phyloP scores from a whole-genome alignment of 2,329 filamentous ascomycete species.

The Fusarium abutilonis region DNA sequence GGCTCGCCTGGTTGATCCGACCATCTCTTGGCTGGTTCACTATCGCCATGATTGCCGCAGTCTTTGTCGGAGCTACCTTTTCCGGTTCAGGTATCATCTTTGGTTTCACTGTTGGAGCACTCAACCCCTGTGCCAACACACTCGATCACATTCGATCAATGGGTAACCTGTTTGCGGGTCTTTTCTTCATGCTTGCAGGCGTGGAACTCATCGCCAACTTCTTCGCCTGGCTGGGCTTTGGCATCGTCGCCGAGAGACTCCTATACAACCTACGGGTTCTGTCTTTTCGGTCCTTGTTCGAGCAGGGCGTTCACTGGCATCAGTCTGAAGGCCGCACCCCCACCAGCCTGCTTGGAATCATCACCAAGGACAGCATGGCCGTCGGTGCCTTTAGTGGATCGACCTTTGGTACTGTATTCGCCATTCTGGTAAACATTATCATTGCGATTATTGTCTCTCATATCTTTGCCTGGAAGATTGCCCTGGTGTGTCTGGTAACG shows the following conservation, averaged over 20 bases:
- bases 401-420: conserved; percentile 73
- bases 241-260: conserved; percentile 66
- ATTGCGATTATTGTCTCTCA: conserved; percentile 74
- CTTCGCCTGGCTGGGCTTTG: conserved; percentile 62
- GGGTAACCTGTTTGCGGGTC: conserved; percentile 60
- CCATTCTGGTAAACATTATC: conserved; percentile 72
- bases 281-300: conserved; percentile 70
- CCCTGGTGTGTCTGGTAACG: conserved; percentile 73
- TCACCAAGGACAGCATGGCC: conserved; percentile 74
- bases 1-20: conserved; percentile 51
- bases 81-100: conserved; percentile 64
- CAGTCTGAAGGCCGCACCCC: conserved; percentile 69
- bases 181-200: conserved; percentile 64
- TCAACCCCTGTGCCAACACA: conserved; percentile 58
- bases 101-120: conserved; percentile 52
- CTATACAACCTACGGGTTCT: conserved; percentile 70
- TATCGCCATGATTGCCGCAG: conserved; percentile 53
- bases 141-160: conserved; percentile 50
- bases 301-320: conserved; percentile 76
- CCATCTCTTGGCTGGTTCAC: conserved; percentile 53
- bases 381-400: conserved; percentile 75
- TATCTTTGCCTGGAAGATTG: conserved; percentile 79
- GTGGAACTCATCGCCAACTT: conserved; percentile 63
- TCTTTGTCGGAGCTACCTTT: conserved; percentile 65
- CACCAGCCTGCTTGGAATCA: conserved; percentile 69